Percentiles rank a stretch among this genome's conserved stretches.
Evolutionary conservation across 2,329 filamentous ascomycete species (phyloP).

Genomic region (Penicillium psychrosexuale): DNA sequence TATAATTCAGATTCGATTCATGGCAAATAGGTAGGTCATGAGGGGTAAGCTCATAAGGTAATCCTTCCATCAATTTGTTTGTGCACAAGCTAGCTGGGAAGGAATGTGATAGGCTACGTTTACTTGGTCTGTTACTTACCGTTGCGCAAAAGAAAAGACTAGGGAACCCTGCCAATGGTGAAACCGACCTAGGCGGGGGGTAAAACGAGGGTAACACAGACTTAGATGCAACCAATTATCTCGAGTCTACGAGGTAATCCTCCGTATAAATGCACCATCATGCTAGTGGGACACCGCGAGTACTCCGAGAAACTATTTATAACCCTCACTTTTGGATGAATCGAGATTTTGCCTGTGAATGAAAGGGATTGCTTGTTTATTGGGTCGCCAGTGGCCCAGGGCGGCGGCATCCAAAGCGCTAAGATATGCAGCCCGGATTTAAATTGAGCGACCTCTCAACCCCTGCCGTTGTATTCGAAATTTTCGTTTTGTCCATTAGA

Average conservation of each 20-base stretch:
- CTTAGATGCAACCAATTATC: neutral
- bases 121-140: no score
- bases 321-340: neutral
- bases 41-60: neutral
- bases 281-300: neutral
- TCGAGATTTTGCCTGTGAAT: neutral
- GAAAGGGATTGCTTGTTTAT: neutral
- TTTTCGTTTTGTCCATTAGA: neutral
- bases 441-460: neutral
- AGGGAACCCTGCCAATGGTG: neutral
- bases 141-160: neutral
- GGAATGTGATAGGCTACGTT: neutral
- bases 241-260: neutral
- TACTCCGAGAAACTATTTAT: no score
- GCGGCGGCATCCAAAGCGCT: no score
- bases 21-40: neutral
- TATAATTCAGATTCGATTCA: neutral
- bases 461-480: neutral
- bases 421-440: neutral
- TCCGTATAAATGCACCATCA: neutral
- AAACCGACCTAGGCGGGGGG: neutral
- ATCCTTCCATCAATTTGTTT: neutral
- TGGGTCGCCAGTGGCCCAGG: neutral
- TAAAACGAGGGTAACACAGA: neutral
- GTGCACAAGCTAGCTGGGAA: neutral